phyloP scores from a whole-genome alignment of 768 basidiomycete genomes.

The Suillus clintonianus region DNA sequence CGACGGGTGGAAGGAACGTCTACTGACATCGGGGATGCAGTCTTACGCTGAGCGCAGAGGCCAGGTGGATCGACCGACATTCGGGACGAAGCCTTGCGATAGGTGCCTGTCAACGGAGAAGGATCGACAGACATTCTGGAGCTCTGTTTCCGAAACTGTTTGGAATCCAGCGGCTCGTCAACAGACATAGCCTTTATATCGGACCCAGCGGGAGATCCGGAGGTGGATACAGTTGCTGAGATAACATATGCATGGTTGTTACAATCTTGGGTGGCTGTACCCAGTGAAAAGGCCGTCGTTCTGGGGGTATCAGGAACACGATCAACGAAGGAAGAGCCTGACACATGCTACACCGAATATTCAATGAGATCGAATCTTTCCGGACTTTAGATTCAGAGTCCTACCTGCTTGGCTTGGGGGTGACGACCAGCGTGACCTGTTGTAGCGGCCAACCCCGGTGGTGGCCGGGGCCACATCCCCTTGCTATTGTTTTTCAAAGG shows the following conservation, averaged over 20 bases:
- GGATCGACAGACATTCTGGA: not conserved
- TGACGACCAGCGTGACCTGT: not conserved
- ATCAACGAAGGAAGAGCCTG: not conserved
- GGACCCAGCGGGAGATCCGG: not conserved
- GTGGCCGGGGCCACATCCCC: not conserved
- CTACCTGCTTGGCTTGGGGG: not conserved
- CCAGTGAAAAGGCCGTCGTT: not conserved
- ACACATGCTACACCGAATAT: not conserved
- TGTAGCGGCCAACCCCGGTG: not conserved
- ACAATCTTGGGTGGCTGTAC: not conserved
- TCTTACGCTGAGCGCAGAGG: not conserved
- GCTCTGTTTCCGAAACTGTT: not conserved
- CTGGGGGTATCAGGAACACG: not conserved
- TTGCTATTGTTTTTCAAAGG: no score
- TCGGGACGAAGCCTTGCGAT: not conserved
- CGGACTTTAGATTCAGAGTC: not conserved
- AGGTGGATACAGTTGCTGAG: not conserved
- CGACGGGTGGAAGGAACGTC: not conserved
- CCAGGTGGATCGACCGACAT: not conserved
- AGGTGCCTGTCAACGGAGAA: not conserved
- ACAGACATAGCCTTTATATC: not conserved
- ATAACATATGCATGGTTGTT: not conserved
- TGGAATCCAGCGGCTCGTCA: not conserved
- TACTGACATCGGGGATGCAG: not conserved
- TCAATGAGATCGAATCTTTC: not conserved